A percentile compares a stretch with the other conserved stretches of the same genome.
phyloP scores from a whole-genome alignment of 257 asterid species.

The Fraxinus quadrangulata region DNA sequence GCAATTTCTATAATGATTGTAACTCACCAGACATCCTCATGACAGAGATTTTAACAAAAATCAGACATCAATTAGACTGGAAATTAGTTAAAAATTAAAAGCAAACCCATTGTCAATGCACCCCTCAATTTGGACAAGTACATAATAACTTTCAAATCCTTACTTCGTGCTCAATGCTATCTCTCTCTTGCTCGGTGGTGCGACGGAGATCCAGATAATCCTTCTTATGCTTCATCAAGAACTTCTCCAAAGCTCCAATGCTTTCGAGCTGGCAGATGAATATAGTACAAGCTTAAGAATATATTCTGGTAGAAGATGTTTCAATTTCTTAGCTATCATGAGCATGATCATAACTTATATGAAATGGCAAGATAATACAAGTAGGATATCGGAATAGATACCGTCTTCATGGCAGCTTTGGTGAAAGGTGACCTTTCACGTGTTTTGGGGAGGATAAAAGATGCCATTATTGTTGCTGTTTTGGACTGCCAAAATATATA shows the following conservation, averaged over 20 bases:
- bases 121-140: conserved; percentile 6
- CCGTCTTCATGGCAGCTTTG: conserved; percentile 86
- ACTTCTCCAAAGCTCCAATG: conserved; percentile 71
- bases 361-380: not conserved
- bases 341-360: not conserved
- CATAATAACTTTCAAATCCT: conserved; percentile 17
- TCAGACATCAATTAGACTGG: conserved; percentile 6
- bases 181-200: conserved; percentile 88
- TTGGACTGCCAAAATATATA: conserved; percentile 57
- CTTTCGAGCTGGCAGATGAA: conserved; percentile 65
- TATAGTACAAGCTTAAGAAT: conserved; percentile 3
- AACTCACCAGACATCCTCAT: not conserved
- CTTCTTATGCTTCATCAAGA: conserved; percentile 85
- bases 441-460: conserved; percentile 77
- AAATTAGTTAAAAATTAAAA: conserved; percentile 8
- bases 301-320: not conserved
- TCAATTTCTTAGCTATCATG: not conserved
- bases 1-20: not conserved
- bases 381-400: conserved; percentile 25
- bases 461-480: conserved; percentile 77
- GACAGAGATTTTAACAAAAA: not conserved
- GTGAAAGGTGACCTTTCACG: conserved; percentile 66
- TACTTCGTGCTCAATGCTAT: conserved; percentile 95
- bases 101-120: not conserved
- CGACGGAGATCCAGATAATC: conserved; percentile 90